These are phyloP conservation scores for Circinella minor DNA, from an alignment of 371 early-diverging fungal genomes.

Conservation along the genomic window DNA sequence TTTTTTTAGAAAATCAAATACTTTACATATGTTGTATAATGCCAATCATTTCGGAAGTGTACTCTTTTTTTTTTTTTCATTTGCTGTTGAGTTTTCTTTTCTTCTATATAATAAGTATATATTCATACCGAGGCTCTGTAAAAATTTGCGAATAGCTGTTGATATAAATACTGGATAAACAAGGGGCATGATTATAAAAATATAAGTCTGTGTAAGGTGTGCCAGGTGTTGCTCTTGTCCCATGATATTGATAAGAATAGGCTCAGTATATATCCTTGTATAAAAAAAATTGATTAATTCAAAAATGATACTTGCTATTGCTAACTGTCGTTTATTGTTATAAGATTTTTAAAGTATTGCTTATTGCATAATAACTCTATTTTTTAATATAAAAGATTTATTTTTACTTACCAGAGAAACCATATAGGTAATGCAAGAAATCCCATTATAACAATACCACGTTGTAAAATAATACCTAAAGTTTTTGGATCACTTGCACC, in stretches of 20 bases:
- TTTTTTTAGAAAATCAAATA: neutral
- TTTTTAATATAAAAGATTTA: too few species aligned
- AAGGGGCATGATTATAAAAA: slow-evolving; percentile 31
- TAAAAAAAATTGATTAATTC: too few species aligned
- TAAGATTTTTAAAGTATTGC: too few species aligned
- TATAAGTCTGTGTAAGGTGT: slow-evolving; percentile 33
- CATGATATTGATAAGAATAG: slow-evolving; percentile 29
- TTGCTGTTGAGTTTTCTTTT: too few species aligned
- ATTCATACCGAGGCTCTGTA: slow-evolving; percentile 39
- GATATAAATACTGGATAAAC: slow-evolving; percentile 33
- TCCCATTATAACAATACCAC: slow-evolving; percentile 37
- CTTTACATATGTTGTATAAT: too few species aligned
- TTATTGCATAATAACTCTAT: too few species aligned
- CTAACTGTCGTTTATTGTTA: too few species aligned
- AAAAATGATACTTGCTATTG: too few species aligned
- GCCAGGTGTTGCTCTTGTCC: slow-evolving; percentile 43
- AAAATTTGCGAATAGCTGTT: slow-evolving; percentile 39
- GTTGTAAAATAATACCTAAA: slow-evolving; percentile 44
- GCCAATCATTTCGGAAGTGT: neutral
- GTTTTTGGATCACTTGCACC: slow-evolving; percentile 38
- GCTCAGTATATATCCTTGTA: slow-evolving; percentile 31
- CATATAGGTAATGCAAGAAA: slow-evolving; percentile 27
- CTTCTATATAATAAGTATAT: neutral
- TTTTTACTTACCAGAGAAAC: slow-evolving; percentile 29
- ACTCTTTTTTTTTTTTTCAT: too few species aligned